Evolutionary conservation across 345 rosid species (phyloP).

Genomic region (Clarkia xantiana): DNA sequence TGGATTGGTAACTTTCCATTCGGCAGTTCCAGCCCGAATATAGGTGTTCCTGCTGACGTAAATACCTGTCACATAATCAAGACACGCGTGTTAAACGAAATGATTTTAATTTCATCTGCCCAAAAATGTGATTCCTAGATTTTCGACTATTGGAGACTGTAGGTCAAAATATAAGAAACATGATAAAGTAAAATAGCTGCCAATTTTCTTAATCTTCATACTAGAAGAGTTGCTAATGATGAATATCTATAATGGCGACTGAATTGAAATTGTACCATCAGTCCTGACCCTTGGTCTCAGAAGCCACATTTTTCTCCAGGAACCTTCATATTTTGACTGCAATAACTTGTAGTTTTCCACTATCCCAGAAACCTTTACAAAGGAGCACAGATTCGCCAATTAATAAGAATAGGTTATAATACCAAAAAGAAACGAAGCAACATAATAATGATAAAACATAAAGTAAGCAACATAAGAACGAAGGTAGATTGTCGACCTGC

Average conservation of each 20-base stretch:
- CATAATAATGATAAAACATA: not conserved
- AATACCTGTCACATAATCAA: conserved; percentile 35
- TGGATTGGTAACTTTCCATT: conserved; percentile 88
- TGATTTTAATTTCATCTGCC: not conserved
- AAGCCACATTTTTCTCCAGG: conserved; percentile 99
- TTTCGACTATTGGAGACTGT: too few relatives aligned
- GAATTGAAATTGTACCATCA: conserved; percentile 39
- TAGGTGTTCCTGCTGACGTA: conserved; percentile 94
- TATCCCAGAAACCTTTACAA: conserved; percentile 48
- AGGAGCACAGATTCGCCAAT: conserved; percentile 5
- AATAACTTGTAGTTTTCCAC: conserved; percentile 67
- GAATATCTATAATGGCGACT: not conserved
- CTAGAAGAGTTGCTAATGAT: too few relatives aligned
- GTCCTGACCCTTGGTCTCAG: conserved; percentile 79
- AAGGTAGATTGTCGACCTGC: conserved; percentile 34
- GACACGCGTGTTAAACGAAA: not conserved
- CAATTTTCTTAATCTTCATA: too few relatives aligned
- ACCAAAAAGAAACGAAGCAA: conserved; percentile 1
- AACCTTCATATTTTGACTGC: conserved; percentile 71
- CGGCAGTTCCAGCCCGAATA: conserved; percentile 74
- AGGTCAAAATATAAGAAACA: too few relatives aligned
- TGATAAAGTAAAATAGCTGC: too few relatives aligned
- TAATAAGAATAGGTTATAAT: not conserved
- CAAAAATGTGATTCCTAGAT: not conserved
- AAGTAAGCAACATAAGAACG: too few relatives aligned